Evolutionary conservation across 2,329 filamentous ascomycete genomes (phyloP), one percentile per base, ranked within the genome.

Genomic region (Alternaria sp.): DNA sequence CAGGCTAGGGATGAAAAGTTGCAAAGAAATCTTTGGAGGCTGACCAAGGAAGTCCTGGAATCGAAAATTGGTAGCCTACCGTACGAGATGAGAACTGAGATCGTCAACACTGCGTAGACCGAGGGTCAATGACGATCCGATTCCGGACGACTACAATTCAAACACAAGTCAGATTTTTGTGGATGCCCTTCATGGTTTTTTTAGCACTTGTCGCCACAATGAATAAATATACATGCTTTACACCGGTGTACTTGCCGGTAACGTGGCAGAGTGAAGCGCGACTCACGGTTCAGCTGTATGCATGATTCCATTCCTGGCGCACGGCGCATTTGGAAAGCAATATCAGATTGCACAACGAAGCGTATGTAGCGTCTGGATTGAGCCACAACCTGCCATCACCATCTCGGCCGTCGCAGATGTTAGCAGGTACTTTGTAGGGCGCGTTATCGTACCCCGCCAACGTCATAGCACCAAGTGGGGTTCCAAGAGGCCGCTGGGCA

Each of bases 31-130:
- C 66, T 83, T 46, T 84, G 82, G 81, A 74, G 67, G 39, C 62
- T 84, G 61, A 81, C 78, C 2, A 79, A 81, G 66, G 67, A 78
- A 44, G 72, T 83, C 5, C 63, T 84, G 56, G 72, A 72, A 54
- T 74, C 78, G 48, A 83, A 79, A 67, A 54, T 81, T 44, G 77
- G 70, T 4, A 51, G 69, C 7, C 54, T 75, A 49, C 61, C 60
- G 23, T 74, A 75, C 59, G 61, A 60, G 3, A 74, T 76, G 72
- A 68, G 68, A 54, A 58, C 48, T 13, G 49, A 61, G 9, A 34
- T 54, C 26, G 45, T 65, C n/a, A 54, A 58, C 46, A 37, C 44
- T 13, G 36, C 34, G 31, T 55, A 56, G 31, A 7, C 33, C 3
- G 13, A 21, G 37, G 31, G 37, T 29, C 4, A 57, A 23, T 23